A percentile compares a stretch with the other conserved stretches of the same genome.
phyloP scores from a whole-genome alignment of 306 rosid species.

The Geum urbanum region DNA sequence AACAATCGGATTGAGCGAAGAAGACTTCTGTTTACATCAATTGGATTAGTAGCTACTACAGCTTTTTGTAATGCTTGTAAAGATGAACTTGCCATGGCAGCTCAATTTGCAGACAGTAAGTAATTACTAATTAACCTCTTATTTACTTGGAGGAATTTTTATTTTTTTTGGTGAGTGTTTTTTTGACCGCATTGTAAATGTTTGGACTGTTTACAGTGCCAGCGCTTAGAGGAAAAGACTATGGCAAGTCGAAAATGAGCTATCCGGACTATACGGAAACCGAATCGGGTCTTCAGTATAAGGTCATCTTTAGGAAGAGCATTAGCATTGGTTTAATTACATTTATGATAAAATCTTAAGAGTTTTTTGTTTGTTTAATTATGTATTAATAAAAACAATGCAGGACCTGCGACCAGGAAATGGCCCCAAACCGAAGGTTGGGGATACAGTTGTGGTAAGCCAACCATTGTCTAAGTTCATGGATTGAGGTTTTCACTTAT shows the following conservation, averaged over 20 bases:
- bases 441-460: constrained; percentile 93
- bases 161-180: constrained; percentile 16
- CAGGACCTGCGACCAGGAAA: constrained; percentile 87
- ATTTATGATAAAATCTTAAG: constrained; percentile 4
- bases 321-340: constrained; percentile 14
- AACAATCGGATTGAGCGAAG: constrained; percentile 41
- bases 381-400: constrained; percentile 30
- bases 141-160: not conserved
- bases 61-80: constrained; percentile 33
- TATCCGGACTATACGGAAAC: constrained; percentile 88
- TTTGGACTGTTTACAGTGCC: constrained; percentile 60
- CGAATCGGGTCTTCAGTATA: constrained; percentile 91
- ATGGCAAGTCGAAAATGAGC: constrained; percentile 87
- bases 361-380: constrained; percentile 24
- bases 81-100: constrained; percentile 35
- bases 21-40: constrained; percentile 44
- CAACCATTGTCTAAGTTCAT: constrained; percentile 2
- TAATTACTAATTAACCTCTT: constrained; percentile 28
- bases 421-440: constrained; percentile 70
- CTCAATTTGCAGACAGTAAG: constrained; percentile 86
- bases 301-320: constrained; percentile 44
- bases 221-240: constrained; percentile 88
- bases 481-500: constrained; percentile 26
- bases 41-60: constrained; percentile 38
- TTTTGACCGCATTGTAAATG: not conserved